Base-by-base conservation (phyloP, 306 rosid species). In the Citrullus amarus region DNA sequence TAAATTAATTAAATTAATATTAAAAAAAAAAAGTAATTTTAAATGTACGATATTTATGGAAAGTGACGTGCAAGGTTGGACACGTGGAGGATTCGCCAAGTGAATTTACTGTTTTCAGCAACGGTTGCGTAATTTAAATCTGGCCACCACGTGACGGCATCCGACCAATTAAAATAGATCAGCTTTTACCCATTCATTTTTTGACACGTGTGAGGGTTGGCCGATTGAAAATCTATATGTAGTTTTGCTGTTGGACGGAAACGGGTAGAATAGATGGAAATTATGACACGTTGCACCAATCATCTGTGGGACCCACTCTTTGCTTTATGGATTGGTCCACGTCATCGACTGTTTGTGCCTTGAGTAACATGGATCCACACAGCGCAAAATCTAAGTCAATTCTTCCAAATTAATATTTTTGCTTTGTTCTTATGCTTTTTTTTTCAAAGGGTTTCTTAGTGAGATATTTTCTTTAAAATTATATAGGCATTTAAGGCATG, bases 281-380 rank as follows among this genome's bases (percentile, higher is more conserved):
- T 13, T 14, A 13, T 10, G 79, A 82, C 87, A 82, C 81, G 84
- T 82, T 39, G 41, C 34, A 17, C 32, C 32, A 46, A 72, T 75
- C 79, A 72, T 73, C 1, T 20, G 22, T 46, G 63, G 80, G 80
- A 6, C 59, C 79, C 46, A 68, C 34, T 2, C 1, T 17, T 56
- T 41, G 39, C 11, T 54, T 39, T 76, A 43, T 50, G 63, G 79
- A 44, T 75, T 32, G 2, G 80, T 48, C 75, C 54, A 68, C 54
- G 1, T 71, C 41, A 71, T 46, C 17, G 8, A 50, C 58, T 71
- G 58, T 48, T 71, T 14, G 20, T 28, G 76, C 76, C 76, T 71
- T 71, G 41, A 3, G 59, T 12, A 13, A 3, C 39, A 46, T 68
- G 76, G 56, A 71, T 44, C 36, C n/a, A 17, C 30, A 18, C 69